Evolutionary conservation across 176 grass and related monocot genomes (phyloP).

Genomic region (Themeda triandra): DNA sequence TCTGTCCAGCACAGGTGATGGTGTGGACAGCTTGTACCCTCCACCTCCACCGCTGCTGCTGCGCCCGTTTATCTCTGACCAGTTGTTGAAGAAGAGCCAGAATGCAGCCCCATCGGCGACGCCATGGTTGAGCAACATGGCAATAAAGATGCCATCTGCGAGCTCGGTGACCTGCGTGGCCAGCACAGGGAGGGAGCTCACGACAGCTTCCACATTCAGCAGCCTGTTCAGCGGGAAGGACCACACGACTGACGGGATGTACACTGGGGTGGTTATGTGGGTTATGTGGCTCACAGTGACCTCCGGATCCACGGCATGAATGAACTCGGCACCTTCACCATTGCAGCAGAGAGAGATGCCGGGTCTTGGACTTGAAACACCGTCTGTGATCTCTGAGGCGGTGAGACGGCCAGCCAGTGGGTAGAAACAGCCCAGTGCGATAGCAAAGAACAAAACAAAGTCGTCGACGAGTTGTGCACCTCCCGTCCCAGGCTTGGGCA

Average conservation of each 20-base stretch:
- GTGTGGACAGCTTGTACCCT: background rate
- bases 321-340: constrained; percentile 29
- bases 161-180: constrained; percentile 24
- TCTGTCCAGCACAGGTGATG: background rate
- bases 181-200: background rate
- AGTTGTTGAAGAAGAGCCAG: constrained; percentile 24
- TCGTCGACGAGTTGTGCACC: background rate
- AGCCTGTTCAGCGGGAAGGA: background rate
- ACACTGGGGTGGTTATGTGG: background rate
- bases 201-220: background rate
- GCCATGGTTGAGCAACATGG: constrained; percentile 15
- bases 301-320: constrained; percentile 27
- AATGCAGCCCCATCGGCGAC: background rate
- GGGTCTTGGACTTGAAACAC: too few relatives aligned
- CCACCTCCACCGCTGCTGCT: background rate
- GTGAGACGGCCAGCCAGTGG: constrained; percentile 25
- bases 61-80: constrained; percentile 28
- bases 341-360: background rate
- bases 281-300: constrained; percentile 21
- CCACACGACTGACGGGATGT: background rate
- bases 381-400: background rate
- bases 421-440: constrained; percentile 27
- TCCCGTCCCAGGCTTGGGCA: background rate
- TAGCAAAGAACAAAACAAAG: constrained; percentile 5
- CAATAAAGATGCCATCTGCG: constrained; percentile 1